Conservation (phyloP, 305 asterid genomes). For the Fraxinus angustifolia region DNA sequence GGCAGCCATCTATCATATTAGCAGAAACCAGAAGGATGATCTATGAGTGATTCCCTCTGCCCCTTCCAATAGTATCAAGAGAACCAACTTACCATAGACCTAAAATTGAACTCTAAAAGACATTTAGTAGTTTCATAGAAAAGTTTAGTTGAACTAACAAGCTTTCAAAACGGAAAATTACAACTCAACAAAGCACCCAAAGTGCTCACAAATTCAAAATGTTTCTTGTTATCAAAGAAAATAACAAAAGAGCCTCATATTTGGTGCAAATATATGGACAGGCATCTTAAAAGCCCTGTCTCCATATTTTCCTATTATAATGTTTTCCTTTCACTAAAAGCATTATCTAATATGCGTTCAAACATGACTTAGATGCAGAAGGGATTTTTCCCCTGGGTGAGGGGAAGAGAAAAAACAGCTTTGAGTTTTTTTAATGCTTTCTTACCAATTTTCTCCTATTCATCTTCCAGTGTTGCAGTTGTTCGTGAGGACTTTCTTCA, state of each 20-base stretch:
- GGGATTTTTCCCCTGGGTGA: neutral
- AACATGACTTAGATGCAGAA: neutral
- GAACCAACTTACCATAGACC: neutral
- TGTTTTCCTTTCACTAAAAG: neutral
- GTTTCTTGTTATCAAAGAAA: neutral
- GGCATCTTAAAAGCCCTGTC: neutral
- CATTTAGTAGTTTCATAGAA: neutral
- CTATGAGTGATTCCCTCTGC: neutral
- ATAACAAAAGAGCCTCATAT: neutral
- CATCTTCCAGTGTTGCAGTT: conserved; percentile 96
- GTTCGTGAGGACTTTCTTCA: conserved; percentile 81
- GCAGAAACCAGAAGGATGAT: neutral
- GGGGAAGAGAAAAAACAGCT: neutral
- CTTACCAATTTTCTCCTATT: conserved; percentile 92
- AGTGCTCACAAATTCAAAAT: neutral
- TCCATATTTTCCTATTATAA: neutral
- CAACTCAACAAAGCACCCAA: neutral
- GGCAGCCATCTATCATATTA: neutral
- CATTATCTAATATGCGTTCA: neutral
- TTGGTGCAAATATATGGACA: neutral
- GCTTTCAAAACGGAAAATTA: neutral
- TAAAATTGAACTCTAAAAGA: neutral
- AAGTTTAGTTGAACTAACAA: neutral
- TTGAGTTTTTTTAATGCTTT: conserved; percentile 3
- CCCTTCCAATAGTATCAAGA: neutral